Base-by-base conservation (phyloP, 2,329 filamentous ascomycete genomes). In the Corinectria fuckeliana region DNA sequence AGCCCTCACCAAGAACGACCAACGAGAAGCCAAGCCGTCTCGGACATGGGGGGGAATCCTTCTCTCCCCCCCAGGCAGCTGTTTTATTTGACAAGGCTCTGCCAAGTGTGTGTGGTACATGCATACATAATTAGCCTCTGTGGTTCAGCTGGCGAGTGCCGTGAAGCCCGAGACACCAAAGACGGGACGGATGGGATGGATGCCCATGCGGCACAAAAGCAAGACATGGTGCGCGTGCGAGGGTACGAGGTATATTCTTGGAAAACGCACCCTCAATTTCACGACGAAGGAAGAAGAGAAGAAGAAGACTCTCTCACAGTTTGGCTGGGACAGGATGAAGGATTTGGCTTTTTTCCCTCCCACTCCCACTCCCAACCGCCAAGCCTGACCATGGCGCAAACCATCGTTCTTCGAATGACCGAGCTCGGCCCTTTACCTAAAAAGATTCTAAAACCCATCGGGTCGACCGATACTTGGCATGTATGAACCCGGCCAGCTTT, bases 311-410 rank as follows among this genome's bases (percentile, higher is more conserved):
- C 32, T 34, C 14, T n/a, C n/a, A n/a, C n/a, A n/a, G n/a, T n/a
- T n/a, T n/a, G n/a, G n/a, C n/a, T n/a, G n/a, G n/a, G n/a, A n/a
- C n/a, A n/a, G n/a, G n/a, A n/a, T n/a, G 30, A 36, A 18, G 47
- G 48, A 51, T 52, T n/a, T 42, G 49, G 36, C 49, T 52, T 51
- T 50, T 44, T 36, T 10, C 28, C 10, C 5, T 13, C 2, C 16
- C 21, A 18, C 21, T 41, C 55, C 55, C 55, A 58, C 55, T 42
- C 55, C 55, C 51, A 57, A 48, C 45, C 41, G 49, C 55, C 55
- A 57, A 57, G 55, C 45, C 41, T 16, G 1, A 21, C 39, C 13
- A 13, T 30, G 36, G 36, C 41, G 18, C 55, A 45, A 47, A 51
- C 38, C 55, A 48, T 41, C 41, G 38, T 53, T n/a, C 26, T 28